phyloP scores from a whole-genome alignment of 2,329 filamentous ascomycete genomes.

The Penicillium sp. region DNA sequence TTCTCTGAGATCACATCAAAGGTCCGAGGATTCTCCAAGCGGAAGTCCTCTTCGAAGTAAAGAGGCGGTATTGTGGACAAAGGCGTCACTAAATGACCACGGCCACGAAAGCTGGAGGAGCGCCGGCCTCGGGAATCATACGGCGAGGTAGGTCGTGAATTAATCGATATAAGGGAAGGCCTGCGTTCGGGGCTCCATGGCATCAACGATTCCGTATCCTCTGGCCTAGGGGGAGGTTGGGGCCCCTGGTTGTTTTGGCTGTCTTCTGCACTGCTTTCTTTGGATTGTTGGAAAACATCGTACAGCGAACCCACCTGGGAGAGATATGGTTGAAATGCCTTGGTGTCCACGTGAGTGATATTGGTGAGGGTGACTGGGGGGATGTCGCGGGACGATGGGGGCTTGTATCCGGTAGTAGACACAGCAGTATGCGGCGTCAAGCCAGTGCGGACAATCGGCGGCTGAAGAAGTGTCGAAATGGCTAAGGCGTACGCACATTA shows the following conservation, averaged over 20 bases:
- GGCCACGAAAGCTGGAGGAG: slow-evolving; percentile 54
- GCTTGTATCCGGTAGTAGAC: slow-evolving; percentile 69
- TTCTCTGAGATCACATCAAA: slow-evolving; percentile 96
- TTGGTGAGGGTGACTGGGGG: slow-evolving; percentile 90
- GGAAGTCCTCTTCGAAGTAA: slow-evolving; percentile 94
- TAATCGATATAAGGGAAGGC: slow-evolving; percentile 43
- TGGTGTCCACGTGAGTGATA: slow-evolving; percentile 73
- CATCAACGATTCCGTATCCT: slow-evolving; percentile 51
- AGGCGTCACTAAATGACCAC: slow-evolving; percentile 71
- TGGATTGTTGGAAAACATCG: slow-evolving; percentile 80
- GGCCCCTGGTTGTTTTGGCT: slow-evolving; percentile 47
- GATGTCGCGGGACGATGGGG: slow-evolving; percentile 83
- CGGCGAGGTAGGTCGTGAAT: slow-evolving; percentile 46
- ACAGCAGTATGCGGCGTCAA: slow-evolving; percentile 72
- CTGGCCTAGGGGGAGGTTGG: slow-evolving; percentile 45
- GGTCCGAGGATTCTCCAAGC: slow-evolving; percentile 89
- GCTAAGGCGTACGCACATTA: slow-evolving; percentile 50
- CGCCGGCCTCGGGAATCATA: slow-evolving; percentile 51
- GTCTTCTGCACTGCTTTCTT: slow-evolving; percentile 69
- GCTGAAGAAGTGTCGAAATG: slow-evolving; percentile 89
- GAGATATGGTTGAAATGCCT: slow-evolving; percentile 80
- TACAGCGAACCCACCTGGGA: slow-evolving; percentile 82
- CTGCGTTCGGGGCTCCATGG: slow-evolving; percentile 46
- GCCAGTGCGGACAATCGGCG: slow-evolving; percentile 84
- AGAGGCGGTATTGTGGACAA: slow-evolving; percentile 87